These are phyloP conservation scores for Neofusicoccum umdonicola DNA, from an alignment of 2,329 filamentous ascomycete genomes.

Conservation along the genomic window DNA sequence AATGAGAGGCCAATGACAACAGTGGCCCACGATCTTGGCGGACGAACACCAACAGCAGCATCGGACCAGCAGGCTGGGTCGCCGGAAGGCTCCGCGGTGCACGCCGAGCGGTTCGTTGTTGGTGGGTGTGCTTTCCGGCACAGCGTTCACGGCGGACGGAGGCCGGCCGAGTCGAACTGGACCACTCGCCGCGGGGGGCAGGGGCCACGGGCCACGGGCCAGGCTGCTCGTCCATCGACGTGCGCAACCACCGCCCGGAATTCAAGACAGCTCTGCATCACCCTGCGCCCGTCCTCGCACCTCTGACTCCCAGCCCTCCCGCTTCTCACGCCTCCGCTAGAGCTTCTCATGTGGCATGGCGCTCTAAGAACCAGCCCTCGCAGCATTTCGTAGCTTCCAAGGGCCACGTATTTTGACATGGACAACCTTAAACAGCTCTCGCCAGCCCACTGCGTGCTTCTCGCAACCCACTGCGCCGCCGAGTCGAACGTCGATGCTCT, in stretches of 20 bases:
- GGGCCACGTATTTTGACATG: constrained; percentile 10
- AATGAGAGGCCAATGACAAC: too few relatives aligned
- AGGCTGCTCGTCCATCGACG: neutral
- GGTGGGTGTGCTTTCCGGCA: too few relatives aligned
- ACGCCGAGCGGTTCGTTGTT: too few relatives aligned
- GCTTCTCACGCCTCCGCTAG: neutral
- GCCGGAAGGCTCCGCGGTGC: too few relatives aligned
- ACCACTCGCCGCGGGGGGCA: neutral
- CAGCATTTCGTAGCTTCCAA: neutral
- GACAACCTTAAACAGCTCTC: constrained; percentile 43
- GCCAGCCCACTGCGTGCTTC: constrained; percentile 66
- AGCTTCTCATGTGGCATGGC: neutral
- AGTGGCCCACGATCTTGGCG: too few relatives aligned
- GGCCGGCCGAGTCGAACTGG: neutral
- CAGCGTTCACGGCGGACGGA: too few relatives aligned
- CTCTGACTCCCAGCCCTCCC: neutral
- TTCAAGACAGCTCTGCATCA: neutral
- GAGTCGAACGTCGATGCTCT: constrained; percentile 64
- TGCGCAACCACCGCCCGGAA: neutral
- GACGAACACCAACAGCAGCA: too few relatives aligned
- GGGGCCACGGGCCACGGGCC: neutral
- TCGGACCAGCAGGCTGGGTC: too few relatives aligned
- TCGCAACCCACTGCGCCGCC: constrained; percentile 68
- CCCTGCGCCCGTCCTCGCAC: neutral
- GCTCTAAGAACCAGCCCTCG: neutral